A percentile compares a stretch with the other conserved stretches of the same genome.
phyloP scores from a whole-genome alignment of 2,329 filamentous ascomycete genomes.

The Dothideomycetes sp. region DNA sequence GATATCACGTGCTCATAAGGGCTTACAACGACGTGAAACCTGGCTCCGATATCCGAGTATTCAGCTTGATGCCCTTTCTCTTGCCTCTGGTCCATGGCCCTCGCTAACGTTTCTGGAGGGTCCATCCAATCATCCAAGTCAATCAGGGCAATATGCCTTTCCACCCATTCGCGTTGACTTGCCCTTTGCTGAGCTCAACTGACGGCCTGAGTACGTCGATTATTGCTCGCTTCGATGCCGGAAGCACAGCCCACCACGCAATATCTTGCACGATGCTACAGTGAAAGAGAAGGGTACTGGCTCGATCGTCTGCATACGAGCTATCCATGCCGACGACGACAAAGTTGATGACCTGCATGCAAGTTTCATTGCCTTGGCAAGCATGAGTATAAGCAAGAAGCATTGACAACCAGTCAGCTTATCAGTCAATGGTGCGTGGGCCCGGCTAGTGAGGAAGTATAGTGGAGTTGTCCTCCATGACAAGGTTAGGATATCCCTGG shows the following conservation, averaged over 20 bases:
- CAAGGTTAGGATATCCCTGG: neutral
- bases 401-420: constrained; percentile 37
- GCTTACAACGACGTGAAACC: neutral
- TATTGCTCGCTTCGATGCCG: neutral
- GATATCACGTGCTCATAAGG: constrained; percentile 8
- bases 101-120: too few species aligned
- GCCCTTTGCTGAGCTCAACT: neutral
- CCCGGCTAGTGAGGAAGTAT: neutral
- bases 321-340: neutral
- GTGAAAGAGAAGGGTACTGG: neutral
- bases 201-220: neutral
- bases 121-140: neutral
- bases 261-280: neutral
- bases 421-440: constrained; percentile 31
- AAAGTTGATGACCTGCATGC: constrained; percentile 3
- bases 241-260: neutral
- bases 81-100: too few species aligned
- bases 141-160: neutral
- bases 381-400: constrained; percentile 14
- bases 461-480: neutral
- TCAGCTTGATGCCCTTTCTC: too few species aligned
- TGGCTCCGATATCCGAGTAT: neutral
- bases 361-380: constrained; percentile 6
- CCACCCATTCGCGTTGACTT: neutral
- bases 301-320: neutral